Evolutionary conservation across 352 stramenopile species (phyloP).

Genomic region (Hyaloperonospora arabidopsidis): DNA sequence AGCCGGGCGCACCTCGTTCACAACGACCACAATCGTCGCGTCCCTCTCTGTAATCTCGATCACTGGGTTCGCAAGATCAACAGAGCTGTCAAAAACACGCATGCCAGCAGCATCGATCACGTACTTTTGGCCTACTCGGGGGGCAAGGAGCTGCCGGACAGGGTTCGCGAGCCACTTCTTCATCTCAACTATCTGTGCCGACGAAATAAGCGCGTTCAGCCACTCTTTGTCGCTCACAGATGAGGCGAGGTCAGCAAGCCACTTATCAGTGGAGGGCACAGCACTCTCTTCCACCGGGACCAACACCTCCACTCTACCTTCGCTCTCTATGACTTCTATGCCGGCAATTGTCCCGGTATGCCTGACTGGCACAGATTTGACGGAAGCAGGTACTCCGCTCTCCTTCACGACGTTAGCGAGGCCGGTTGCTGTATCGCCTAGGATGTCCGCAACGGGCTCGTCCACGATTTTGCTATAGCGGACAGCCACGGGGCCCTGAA

Average conservation of each 20-base stretch:
- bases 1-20: constrained; percentile 53
- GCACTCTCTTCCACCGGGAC: constrained; percentile 21
- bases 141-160: constrained; percentile 41
- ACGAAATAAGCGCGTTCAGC: constrained; percentile 47
- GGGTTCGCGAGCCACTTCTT: constrained; percentile 71
- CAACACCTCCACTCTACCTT: constrained; percentile 20
- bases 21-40: constrained; percentile 32
- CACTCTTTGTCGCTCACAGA: constrained; percentile 40
- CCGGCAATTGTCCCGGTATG: constrained; percentile 17
- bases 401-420: constrained; percentile 43
- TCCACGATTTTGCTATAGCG: constrained; percentile 66
- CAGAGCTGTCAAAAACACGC: constrained; percentile 35
- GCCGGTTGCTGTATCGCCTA: constrained; percentile 50
- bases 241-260: constrained; percentile 32
- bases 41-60: constrained; percentile 41
- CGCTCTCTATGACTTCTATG: constrained; percentile 23
- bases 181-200: constrained; percentile 32
- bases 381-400: constrained; percentile 11
- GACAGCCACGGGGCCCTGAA: constrained; percentile 76
- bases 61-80: constrained; percentile 32
- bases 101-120: constrained; percentile 28
- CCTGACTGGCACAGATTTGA: neutral
- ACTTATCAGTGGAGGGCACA: constrained; percentile 33
- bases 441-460: constrained; percentile 75
- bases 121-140: constrained; percentile 41